Base-by-base conservation (phyloP, 768 basidiomycete species). In the Exsudoporus frostii region DNA sequence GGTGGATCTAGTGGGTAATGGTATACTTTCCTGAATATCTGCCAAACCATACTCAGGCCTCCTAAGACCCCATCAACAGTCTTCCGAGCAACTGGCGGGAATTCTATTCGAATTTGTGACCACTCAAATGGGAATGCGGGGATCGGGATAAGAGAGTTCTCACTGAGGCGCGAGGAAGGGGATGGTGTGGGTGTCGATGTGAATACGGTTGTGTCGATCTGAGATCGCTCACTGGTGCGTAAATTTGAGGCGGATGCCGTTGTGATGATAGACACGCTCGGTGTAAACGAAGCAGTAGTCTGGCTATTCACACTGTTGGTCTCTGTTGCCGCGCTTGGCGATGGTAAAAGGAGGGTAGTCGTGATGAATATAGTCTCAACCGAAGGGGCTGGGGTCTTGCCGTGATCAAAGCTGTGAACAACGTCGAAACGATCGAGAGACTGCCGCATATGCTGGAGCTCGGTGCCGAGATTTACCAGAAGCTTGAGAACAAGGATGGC, bases 1-100 rank as follows among this genome's bases (percentile, higher is more conserved):
- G 69, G 71, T 22, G 69, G 69, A 53, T 71, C 71, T 14, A 71
- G 60, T 33, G 69, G 69, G 51, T 71, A 71, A 55, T 71, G 69
- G 34, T 71, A 71, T 29, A 43, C 66, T 56, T 58, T 71, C 53
- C 67, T 61, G 30, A 65, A 59, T 32, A 65, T 45, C 40, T 71
- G 54, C 69, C 69, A 71, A 40, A 73, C 62, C 4, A 61, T 15
- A 38, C 56, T 58, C 45, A 71, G 39, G 20, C 70, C 62, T 25
- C 34, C 62, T 8, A 73, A 22, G 41, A 72, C 57, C 25, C 4
- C 61, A n/a, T 73, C 64, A 27, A 59, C 58, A 7, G 59, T 54
- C 45, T 53, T 24, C 36, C 50, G 58, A 39, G 64, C 69, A 20
- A 51, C 45, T 2, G 67, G 67, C 6, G 62, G 50, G 25, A 73